Base-by-base conservation (phyloP, 1,139 yeast species). In the Lodderomyces metapsilosis region DNA sequence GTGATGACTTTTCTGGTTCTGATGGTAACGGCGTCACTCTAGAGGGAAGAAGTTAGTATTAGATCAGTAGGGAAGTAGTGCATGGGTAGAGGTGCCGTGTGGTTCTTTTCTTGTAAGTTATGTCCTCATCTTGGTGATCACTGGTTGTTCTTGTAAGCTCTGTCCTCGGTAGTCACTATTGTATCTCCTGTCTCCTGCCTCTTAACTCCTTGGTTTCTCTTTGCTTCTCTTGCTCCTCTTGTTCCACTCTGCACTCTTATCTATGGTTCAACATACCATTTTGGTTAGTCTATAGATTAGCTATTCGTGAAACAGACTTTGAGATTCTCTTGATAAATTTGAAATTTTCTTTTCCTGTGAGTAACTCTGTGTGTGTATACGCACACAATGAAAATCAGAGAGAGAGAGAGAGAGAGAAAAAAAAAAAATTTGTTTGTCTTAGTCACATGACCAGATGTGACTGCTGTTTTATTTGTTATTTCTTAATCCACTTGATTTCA, bases 1-100 rank as follows among this genome's bases (percentile, higher is more conserved):
- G 97, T 80, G 78, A 92, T 87, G 82, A 92, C 97, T 88, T 92
- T 92, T 86, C 98, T 88, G 74, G 98, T 91, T 84, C 98, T 92
- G 81, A 92, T 87, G 71, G 98, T 92, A 79, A 92, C 94, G 74
- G 98, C 91, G 95, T 92, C 98, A 86, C 88, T 82, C 91, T 83
- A 59, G 18, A 24, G 15, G 11, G 25, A 23, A 13, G 2, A n/a
- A 15, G 39, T 36, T 36, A 40, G 39, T 36, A 36, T 25, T 28
- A 18, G 32, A 15, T 5, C 5, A 15, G 18, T 3, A 28, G 25
- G 25, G 25, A 11, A 11, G 25, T 23, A 20, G 22, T 8, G n/a
- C 22, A 20, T 20, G 22, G 22, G 22, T 20, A 5, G 5, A 5
- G 22, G 22, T 20, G 22, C 22, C n/a, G n/a, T n/a, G n/a, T n/a